Evolutionary conservation across 371 early-diverging fungal genomes (phyloP).

Genomic region (Coemansia sp.): DNA sequence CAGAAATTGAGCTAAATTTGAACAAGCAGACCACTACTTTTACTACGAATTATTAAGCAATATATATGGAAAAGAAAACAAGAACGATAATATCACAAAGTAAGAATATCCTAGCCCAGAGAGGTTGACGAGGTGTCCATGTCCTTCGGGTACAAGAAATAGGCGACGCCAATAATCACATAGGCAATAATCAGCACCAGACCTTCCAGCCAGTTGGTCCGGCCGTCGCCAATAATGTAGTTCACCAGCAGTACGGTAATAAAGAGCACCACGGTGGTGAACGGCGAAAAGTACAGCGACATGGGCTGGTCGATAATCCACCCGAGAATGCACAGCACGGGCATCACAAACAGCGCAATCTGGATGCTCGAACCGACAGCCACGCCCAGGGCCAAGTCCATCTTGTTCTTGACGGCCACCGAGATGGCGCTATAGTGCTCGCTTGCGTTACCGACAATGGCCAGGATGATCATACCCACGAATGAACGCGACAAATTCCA

Average conservation of each 20-base stretch:
- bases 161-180: constrained; percentile 74
- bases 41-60: too few species aligned
- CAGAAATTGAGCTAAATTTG: not conserved
- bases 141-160: constrained; percentile 64
- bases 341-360: constrained; percentile 86
- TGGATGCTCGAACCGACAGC: constrained; percentile 91
- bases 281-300: constrained; percentile 75
- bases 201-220: constrained; percentile 87
- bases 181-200: constrained; percentile 71
- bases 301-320: constrained; percentile 79
- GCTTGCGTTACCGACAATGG: constrained; percentile 82
- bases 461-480: constrained; percentile 81
- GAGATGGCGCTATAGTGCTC: constrained; percentile 83
- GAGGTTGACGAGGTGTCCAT: constrained; percentile 24
- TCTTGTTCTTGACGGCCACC: constrained; percentile 82
- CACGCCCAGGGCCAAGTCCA: constrained; percentile 83
- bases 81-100: not conserved
- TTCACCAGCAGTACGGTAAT: constrained; percentile 81
- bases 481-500: constrained; percentile 73
- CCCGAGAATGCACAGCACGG: constrained; percentile 81
- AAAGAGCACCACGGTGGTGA: constrained; percentile 81
- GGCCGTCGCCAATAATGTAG: constrained; percentile 75
- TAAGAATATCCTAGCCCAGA: not conserved
- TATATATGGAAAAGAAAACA: too few species aligned
- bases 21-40: not conserved